Conservation (phyloP, 495 filamentous ascomycete species). For the Penicillium turbatum region DNA sequence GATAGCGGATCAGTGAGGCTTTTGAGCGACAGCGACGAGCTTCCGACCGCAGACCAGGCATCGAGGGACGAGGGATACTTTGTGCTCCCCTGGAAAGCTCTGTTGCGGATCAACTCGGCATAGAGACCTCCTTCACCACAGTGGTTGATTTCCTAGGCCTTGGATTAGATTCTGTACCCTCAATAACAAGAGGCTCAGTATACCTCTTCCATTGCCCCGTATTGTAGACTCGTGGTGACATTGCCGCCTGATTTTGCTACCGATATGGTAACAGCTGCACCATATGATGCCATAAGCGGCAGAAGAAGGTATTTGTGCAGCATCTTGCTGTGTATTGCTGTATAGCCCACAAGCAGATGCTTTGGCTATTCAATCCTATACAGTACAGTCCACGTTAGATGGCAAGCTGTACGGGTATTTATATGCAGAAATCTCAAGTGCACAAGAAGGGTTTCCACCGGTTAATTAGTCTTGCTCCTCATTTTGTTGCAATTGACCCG, state of each 20-base stretch:
- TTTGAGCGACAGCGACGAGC: conserved; percentile 48
- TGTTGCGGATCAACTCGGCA: conserved; percentile 67
- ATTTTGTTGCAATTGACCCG: background rate
- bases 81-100: conserved; percentile 59
- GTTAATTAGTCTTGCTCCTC: background rate
- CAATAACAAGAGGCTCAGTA: background rate
- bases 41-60: conserved; percentile 51
- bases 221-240: conserved; percentile 46
- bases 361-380: conserved; percentile 7
- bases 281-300: conserved; percentile 27
- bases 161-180: conserved; percentile 1
- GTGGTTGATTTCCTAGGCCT: conserved; percentile 62
- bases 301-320: conserved; percentile 24
- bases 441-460: background rate
- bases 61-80: conserved; percentile 45
- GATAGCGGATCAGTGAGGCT: conserved; percentile 54
- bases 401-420: background rate
- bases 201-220: conserved; percentile 59
- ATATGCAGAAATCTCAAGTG: background rate
- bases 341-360: background rate
- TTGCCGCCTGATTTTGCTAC: conserved; percentile 51
- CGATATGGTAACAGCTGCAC: conserved; percentile 29
- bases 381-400: background rate
- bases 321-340: conserved; percentile 13
- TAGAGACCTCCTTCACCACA: conserved; percentile 74